Evolutionary conservation across 1,284 basidiomycete genomes (phyloP), one percentile per base, ranked within the genome.

Genomic region (Pascua guehoae): DNA sequence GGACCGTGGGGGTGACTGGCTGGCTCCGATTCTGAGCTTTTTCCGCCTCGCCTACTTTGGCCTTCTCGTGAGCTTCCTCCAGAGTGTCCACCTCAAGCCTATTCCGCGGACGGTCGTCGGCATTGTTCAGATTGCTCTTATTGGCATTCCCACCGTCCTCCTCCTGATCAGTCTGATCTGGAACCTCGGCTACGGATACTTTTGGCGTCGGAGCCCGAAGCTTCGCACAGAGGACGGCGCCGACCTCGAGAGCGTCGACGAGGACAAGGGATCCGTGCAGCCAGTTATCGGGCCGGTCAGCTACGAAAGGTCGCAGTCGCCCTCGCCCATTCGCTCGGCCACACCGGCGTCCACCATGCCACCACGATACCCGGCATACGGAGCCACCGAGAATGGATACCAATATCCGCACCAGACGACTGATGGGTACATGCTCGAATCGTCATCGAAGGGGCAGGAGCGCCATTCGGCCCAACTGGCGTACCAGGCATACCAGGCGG

Each of bases 151-250:
- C 1, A 68, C 68, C 10, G 53, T 79, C 10, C 41, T 78, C n/a
- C 68, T 97, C 78, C 73, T 93, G 64, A 82, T 96, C 36, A 91
- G 92, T 10, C 86, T 92, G 2, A 72, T 95, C 53, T 92, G 89
- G 45, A 95, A 94, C 71, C 82, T 92, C 9, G 82, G 68, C 47
- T 77, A 77, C 58, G 76, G 75, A 10, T 70, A 69, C 51, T 57
- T 68, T 4, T 77, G 74, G 71, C 57, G 73, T 42, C 64, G 67
- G 67, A 38, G 64, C 66, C n/a, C 63, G 69, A 14, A 36, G 40
- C 9, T 36, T 74, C 47, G 24, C 24, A 32, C 24, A 32, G 76
- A 77, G 58, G 76, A 78, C 53, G 75, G 73, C 14, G 62, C 70
- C 8, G 70, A 74, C 53, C 69, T 77, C 37, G 66, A 76, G 46